Conservation (phyloP, 495 filamentous ascomycete species). For the Melanomma pulvis-pyrius region DNA sequence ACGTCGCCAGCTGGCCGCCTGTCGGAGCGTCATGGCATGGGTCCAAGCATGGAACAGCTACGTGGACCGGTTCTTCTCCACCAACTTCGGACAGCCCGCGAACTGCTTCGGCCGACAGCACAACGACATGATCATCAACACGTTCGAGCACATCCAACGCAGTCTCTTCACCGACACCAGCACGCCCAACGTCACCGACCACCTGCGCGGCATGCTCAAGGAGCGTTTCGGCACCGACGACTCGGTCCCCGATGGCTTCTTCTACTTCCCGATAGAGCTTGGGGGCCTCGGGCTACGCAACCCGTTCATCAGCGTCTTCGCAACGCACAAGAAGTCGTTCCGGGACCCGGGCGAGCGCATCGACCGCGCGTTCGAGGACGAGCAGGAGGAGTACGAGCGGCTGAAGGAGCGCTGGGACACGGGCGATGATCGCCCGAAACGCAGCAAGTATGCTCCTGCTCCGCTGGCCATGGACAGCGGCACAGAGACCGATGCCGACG, state of each 20-base stretch:
- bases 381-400: constrained; percentile 46
- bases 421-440: constrained; percentile 17
- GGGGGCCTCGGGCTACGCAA: constrained; percentile 61
- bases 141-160: constrained; percentile 36
- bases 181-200: constrained; percentile 28
- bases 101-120: constrained; percentile 42
- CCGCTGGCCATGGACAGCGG: neutral
- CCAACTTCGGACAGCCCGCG: constrained; percentile 44
- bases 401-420: constrained; percentile 44
- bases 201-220: constrained; percentile 34
- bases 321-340: constrained; percentile 45
- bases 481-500: constrained; percentile 12
- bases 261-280: constrained; percentile 56
- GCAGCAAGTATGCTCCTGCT: constrained; percentile 2
- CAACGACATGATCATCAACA: constrained; percentile 39
- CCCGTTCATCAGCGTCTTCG: constrained; percentile 55
- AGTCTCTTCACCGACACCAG: constrained; percentile 31
- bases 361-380: constrained; percentile 44
- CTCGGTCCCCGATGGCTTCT: constrained; percentile 40
- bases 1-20: constrained; percentile 34
- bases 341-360: constrained; percentile 45
- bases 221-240: constrained; percentile 34
- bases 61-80: constrained; percentile 36
- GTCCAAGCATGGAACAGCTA: constrained; percentile 44
- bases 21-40: constrained; percentile 40